Percentiles rank a stretch among this genome's conserved stretches.
Conservation (phyloP, 257 asterid genomes). For the Solanum appendiculatum region DNA sequence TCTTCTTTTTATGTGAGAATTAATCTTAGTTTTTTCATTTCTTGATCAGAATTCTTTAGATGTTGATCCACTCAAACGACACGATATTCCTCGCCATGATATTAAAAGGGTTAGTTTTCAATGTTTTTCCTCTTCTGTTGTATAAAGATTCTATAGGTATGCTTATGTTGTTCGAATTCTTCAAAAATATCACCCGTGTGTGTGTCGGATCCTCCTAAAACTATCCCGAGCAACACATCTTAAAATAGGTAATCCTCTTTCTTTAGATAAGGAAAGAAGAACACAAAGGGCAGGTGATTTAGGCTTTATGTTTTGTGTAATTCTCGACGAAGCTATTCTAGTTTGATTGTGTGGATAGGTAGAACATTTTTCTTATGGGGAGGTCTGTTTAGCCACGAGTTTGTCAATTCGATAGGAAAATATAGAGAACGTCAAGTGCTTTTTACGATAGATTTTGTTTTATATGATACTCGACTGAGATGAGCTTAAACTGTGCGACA, state of each 20-base stretch:
- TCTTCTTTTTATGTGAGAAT: neutral
- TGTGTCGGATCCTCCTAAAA: neutral
- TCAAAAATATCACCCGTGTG: neutral
- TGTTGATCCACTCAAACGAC: constrained; percentile 47
- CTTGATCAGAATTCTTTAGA: constrained; percentile 47
- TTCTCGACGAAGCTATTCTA: neutral
- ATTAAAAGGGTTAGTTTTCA: constrained; percentile 36
- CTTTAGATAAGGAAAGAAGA: neutral
- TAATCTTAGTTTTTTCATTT: neutral
- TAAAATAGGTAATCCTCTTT: neutral
- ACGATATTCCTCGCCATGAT: constrained; percentile 68
- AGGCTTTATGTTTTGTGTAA: neutral
- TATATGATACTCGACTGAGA: neutral
- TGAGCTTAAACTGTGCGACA: neutral
- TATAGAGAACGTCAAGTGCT: neutral
- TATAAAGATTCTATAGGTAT: neutral
- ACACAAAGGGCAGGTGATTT: neutral
- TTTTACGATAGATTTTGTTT: neutral
- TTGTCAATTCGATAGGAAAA: neutral
- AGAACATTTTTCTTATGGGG: neutral
- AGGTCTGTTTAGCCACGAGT: neutral
- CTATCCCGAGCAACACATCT: neutral
- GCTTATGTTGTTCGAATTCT: neutral
- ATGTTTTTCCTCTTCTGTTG: neutral
- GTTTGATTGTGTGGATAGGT: neutral